Base-by-base conservation (phyloP, 805 yeast species). In the Wickerhamiella sorbophila region DNA sequence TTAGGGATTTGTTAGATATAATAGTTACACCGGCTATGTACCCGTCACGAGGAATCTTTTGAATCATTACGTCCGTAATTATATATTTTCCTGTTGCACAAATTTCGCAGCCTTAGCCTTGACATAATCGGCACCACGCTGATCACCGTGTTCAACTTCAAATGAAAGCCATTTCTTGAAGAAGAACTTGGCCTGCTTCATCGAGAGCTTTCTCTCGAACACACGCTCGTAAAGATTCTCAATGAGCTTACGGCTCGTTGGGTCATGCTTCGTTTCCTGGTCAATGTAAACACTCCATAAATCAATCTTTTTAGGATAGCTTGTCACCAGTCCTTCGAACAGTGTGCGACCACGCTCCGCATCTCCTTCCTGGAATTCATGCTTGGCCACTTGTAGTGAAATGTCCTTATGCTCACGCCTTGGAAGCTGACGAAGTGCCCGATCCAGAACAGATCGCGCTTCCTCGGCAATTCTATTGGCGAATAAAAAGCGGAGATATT, bases 201-300 rank as follows among this genome's bases (percentile, higher is more conserved):
- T 74, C 4, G 81, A 70, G 40, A 88, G 60, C 62, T 83, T 84
- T 48, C 60, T 65, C 26, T 68, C 56, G 34, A 81, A 54, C 3
- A 80, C 83, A 59, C 97, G 74, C 60, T 87, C 95, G 52, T 86
- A 87, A 46, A 88, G 66, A 16, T 74, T 80, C 55, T 79, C 88
- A 31, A 77, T 80, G 59, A 75, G 78, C 50, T 65, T 64, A 17
- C 46, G 50, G 61, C 77, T 77, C 40, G 76, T 79, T 41, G 70
- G 32, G 8, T 51, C 73, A 22, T 62, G 57, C 62, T 84, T 86
- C 54, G 84, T 77, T 61, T 88, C 97, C 60, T 84, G 94, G 60
- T 88, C 98, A 49, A 88, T 72, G 62, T 86, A 88, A 33, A 88
- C 94, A 55, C 82, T 87, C 97, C 97, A 88, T 47, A 88, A 62